phyloP scores from a whole-genome alignment of 2,329 filamentous ascomycete genomes.

The Curvularia spicifera region DNA sequence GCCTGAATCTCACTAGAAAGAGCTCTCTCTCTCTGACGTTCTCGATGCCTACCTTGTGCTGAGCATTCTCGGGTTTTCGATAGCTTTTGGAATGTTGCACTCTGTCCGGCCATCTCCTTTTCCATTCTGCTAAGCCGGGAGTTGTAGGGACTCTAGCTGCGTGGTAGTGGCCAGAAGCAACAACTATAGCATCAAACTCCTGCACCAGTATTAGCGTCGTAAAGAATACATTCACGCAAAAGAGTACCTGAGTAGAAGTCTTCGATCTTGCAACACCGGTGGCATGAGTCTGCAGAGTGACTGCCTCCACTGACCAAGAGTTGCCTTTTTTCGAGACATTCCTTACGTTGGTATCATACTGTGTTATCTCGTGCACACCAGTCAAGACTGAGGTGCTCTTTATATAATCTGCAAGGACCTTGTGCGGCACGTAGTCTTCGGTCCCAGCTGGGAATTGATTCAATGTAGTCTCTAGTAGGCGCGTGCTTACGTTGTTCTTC shows the following conservation, averaged over 20 bases:
- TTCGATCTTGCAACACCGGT: slow-evolving; percentile 19
- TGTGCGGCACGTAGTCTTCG: slow-evolving; percentile 64
- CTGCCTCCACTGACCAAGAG: slow-evolving; percentile 61
- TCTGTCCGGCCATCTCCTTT: slow-evolving; percentile 53
- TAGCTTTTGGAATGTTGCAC: slow-evolving; percentile 62
- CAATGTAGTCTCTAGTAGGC: slow-evolving; percentile 57
- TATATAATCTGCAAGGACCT: slow-evolving; percentile 65
- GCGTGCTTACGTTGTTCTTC: slow-evolving; percentile 61
- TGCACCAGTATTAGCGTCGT: slow-evolving; percentile 18
- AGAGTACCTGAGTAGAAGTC: slow-evolving; percentile 10
- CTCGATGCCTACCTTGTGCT: slow-evolving; percentile 54
- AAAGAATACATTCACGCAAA: rapidly evolving
- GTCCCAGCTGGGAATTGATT: slow-evolving; percentile 66
- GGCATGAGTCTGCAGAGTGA: slow-evolving; percentile 46
- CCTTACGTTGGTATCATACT: slow-evolving; percentile 67
- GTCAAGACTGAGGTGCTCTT: slow-evolving; percentile 61
- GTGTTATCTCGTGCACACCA: slow-evolving; percentile 58
- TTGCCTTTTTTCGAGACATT: slow-evolving; percentile 55
- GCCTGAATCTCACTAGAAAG: background rate
- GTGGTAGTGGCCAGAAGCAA: slow-evolving; percentile 64
- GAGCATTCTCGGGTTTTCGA: slow-evolving; percentile 54
- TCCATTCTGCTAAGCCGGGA: slow-evolving; percentile 56
- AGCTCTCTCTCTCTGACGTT: too few species aligned
- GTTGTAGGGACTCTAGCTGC: slow-evolving; percentile 58
- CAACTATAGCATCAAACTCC: slow-evolving; percentile 59